Base-by-base conservation (phyloP, 805 yeast genomes). In the Candida ovalis region DNA sequence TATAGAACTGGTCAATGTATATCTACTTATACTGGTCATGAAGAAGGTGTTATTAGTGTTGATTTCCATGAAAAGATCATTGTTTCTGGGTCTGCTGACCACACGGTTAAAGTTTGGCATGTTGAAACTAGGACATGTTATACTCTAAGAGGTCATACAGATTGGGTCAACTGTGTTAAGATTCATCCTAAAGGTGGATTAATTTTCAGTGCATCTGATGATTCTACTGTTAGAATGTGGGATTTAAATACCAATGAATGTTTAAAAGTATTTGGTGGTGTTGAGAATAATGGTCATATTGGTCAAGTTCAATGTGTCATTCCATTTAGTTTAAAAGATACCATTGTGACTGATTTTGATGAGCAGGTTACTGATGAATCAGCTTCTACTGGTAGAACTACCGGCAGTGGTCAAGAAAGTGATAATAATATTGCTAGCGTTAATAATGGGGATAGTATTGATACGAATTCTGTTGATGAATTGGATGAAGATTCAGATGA, bases 241-340 rank as follows among this genome's bases (percentile, higher is more conserved):
- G 96, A 91, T 63, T 73, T 94, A 50, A 73, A 77, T 48, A 81
- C 89, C 10, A 88, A 90, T 63, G 79, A 81, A 57, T 89, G 97
- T 68, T 64, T 92, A 25, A 77, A 82, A 44, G 81, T 86, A 5
- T 91, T 89, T 71, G 91, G 90, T 15, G 90, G 88, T 27, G 72
- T 77, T 21, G 84, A 78, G 35, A 76, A 75, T 67, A 78, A 78
- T 56, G 97, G 96, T 3, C 99, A 94, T 65, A 84, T 90, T 39
- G 97, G 96, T 0, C 97, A 89, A 66, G 95, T 94, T 25, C 96
- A 91, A 71, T 82, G 88, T 57, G 96, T 91, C 7, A 81, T 94
- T 37, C 97, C 98, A 3, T 74, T 92, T 54, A 82, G 80, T 2
- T 78, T 89, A 43, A 81, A 84, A 48, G 92, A 85, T 50, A 68